Evolutionary conservation across 2,329 filamentous ascomycete species (phyloP), one percentile per base, ranked within the genome.

Genomic region (Rhinocladiella mackenziei): DNA sequence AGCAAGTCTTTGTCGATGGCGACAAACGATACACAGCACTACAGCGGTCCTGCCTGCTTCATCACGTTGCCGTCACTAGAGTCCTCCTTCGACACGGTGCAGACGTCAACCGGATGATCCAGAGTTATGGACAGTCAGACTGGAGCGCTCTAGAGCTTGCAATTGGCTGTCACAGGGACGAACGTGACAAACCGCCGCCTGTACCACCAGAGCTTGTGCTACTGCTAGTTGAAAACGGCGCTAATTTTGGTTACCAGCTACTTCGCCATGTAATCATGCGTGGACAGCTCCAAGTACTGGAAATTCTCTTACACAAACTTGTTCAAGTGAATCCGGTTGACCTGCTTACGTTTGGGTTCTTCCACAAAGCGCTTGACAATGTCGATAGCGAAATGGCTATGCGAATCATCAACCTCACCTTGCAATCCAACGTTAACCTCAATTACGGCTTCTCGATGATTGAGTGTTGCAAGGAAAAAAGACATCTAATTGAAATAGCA

Each of bases 71-170:
- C 30, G 30, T 32, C 7, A 14, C 13, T 8, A 32, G 13, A 14
- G 30, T 32, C 7, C 30, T 32, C 30, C 30, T 32, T 14, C 30
- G 30, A 32, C 7, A 32, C 30, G 30, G 30, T 32, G 30, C 30
- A 32, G 30, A 32, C 13, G 30, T 17, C 13, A 32, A 32, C 30
- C 7, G 14, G 10, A 32, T 14, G 7, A 8, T 32, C 15, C 30
- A 32, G 30, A 32, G 30, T 7, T n/a, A n/a, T n/a, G n/a, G n/a
- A n/a, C 15, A 32, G 7, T 17, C 30, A 8, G 30, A 7, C 7
- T 8, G 13, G 13, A 32, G 13, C 13, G 30, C 30, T 13, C 30
- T 32, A 32, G 30, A 14, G 30, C 30, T 32, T 7, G 13, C 30
- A 6, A 32, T 32, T 7, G n/a, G n/a, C n/a, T n/a, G n/a, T n/a